These are phyloP conservation scores for Mycena sp. DNA, from an alignment of 1,284 basidiomycete genomes.

Conservation along the genomic window DNA sequence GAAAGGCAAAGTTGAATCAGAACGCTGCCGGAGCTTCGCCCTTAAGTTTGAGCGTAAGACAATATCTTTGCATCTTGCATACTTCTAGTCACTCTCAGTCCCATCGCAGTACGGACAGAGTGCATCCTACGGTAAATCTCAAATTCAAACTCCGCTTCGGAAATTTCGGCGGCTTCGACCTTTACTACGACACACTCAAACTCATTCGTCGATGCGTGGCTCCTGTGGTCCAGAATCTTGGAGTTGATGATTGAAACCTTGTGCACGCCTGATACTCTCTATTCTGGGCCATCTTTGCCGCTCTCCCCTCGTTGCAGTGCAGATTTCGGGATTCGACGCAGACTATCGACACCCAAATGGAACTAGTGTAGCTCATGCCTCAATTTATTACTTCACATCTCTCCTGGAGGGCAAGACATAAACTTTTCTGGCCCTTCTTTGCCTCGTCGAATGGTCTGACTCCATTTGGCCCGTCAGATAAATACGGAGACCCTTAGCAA, in stretches of 20 bases:
- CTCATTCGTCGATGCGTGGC: not conserved
- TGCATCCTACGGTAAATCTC: no score
- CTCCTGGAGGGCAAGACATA: not conserved
- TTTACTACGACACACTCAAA: conserved; percentile 9
- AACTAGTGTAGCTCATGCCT: not conserved
- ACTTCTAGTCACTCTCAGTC: no score
- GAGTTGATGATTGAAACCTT: no score
- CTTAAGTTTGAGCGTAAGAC: no score
- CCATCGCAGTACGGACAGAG: not conserved
- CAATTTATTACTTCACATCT: conserved; percentile 5
- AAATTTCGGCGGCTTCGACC: no score
- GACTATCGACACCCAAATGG: not conserved
- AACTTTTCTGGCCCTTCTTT: conserved; percentile 15
- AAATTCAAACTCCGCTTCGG: no score
- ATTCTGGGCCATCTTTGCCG: not conserved
- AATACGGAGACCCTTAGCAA: conserved; percentile 15
- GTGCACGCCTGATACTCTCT: no score
- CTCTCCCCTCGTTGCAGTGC: not conserved
- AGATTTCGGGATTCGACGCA: not conserved
- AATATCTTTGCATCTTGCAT: no score
- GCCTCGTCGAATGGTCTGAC: conserved; percentile 1
- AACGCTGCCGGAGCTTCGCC: no score
- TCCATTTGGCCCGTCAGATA: conserved; percentile 7
- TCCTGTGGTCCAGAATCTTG: not conserved
- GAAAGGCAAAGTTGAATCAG: not conserved